Conservation (phyloP, 1,139 yeast species). For the Blastobotrys proliferans region DNA sequence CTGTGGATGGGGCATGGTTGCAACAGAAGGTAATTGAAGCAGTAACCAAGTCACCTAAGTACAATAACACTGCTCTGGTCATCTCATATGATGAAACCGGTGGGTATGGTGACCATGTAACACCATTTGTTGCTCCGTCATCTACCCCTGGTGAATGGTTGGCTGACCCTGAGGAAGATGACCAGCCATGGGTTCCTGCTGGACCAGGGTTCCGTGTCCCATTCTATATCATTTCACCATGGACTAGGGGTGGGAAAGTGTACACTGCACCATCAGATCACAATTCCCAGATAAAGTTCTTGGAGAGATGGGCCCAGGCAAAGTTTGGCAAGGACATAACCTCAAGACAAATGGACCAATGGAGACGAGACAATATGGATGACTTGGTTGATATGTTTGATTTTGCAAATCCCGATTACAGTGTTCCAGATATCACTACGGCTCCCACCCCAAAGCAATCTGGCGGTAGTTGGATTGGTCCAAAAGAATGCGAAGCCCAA, state of each 20-base stretch:
- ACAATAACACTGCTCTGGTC: constrained; percentile 24
- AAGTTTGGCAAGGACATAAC: constrained; percentile 19
- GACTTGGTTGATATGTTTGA: constrained; percentile 25
- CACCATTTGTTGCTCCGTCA: constrained; percentile 21
- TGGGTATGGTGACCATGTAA: constrained; percentile 30
- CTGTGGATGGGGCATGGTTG: constrained; percentile 28
- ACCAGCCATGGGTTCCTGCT: constrained; percentile 20
- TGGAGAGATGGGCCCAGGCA: constrained; percentile 22
- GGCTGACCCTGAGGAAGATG: constrained; percentile 14
- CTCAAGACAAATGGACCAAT: constrained; percentile 18
- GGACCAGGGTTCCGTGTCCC: constrained; percentile 30
- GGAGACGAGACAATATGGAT: constrained; percentile 28
- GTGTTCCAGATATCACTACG: constrained; percentile 16
- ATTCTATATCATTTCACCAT: constrained; percentile 25
- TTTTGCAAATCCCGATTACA: constrained; percentile 20
- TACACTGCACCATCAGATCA: constrained; percentile 28
- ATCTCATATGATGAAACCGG: constrained; percentile 29
- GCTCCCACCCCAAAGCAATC: constrained; percentile 12
- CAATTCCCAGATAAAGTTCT: constrained; percentile 27
- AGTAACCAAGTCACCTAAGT: constrained; percentile 21
- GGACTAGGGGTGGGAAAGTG: constrained; percentile 28
- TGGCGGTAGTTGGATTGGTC: neutral
- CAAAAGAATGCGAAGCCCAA: constrained; percentile 6
- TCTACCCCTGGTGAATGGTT: constrained; percentile 28
- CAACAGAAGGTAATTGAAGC: constrained; percentile 24